These are phyloP conservation scores for Blastomyces percursus DNA, from an alignment of 2,329 filamentous ascomycete species.

Conservation along the genomic window DNA sequence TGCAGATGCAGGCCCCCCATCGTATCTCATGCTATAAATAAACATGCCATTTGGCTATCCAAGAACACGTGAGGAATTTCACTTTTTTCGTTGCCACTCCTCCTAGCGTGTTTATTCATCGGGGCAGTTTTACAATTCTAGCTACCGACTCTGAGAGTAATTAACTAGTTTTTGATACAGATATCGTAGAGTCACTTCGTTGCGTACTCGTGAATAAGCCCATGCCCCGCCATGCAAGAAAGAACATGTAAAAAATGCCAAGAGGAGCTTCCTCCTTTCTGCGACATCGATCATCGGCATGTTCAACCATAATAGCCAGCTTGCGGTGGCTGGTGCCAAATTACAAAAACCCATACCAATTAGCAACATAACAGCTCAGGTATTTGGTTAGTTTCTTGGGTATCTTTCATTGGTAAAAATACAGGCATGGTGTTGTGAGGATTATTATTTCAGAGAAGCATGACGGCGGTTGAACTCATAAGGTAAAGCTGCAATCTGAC, in stretches of 20 bases:
- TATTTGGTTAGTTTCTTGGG: neutral
- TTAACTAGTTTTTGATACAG: neutral
- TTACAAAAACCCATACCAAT: neutral
- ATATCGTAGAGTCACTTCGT: too few species aligned
- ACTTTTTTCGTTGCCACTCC: neutral
- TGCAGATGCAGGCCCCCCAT: neutral
- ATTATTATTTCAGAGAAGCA: too few species aligned
- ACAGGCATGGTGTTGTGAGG: too few species aligned
- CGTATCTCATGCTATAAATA: neutral
- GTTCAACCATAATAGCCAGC: neutral
- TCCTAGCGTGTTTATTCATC: neutral
- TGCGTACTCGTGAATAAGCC: neutral
- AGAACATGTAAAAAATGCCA: neutral
- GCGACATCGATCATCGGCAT: neutral
- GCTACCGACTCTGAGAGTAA: neutral
- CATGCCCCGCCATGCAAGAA: neutral
- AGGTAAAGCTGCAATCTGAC: too few species aligned
- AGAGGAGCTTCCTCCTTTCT: neutral
- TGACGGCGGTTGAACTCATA: too few species aligned
- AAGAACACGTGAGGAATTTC: neutral
- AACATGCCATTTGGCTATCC: neutral
- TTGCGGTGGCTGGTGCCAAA: neutral
- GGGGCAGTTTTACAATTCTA: neutral
- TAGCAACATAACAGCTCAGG: too few species aligned
- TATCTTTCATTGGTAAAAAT: too few species aligned